Conservation (phyloP, 192 early-diverging fungal genomes). For the Lunasporangiospora selenospora region DNA sequence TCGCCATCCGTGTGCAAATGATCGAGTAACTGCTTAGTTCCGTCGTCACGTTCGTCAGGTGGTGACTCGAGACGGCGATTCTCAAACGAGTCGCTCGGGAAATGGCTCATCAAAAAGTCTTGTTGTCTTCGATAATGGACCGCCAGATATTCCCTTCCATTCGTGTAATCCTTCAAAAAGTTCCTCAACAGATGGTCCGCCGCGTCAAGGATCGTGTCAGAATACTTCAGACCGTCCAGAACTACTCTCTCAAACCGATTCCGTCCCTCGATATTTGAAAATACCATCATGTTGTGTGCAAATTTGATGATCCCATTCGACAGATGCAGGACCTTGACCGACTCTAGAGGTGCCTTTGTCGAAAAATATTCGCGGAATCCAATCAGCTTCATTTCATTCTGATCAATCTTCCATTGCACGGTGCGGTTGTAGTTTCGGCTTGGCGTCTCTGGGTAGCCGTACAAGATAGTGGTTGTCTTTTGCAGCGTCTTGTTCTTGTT, state of each 20-base stretch:
- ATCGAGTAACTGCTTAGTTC: too few relatives aligned
- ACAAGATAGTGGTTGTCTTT: too few relatives aligned
- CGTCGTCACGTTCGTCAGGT: too few relatives aligned
- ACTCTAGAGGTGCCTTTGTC: not conserved
- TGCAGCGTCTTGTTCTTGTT: too few relatives aligned
- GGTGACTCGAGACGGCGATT: too few relatives aligned
- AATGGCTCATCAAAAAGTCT: too few relatives aligned
- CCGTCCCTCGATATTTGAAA: not conserved
- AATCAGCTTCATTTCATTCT: not conserved
- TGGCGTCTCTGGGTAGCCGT: not conserved
- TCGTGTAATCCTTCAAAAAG: slow-evolving; percentile 5
- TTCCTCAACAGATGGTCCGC: slow-evolving; percentile 6
- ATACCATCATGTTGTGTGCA: not conserved
- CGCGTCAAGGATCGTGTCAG: not conserved
- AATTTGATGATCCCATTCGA: slow-evolving; percentile 1
- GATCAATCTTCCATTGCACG: not conserved
- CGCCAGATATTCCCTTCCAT: not conserved
- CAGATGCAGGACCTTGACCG: not conserved
- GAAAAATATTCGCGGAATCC: not conserved
- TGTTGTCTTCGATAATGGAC: not conserved
- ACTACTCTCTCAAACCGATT: slow-evolving; percentile 3
- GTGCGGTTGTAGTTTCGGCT: not conserved
- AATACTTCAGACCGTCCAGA: slow-evolving; percentile 1
- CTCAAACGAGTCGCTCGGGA: too few relatives aligned
- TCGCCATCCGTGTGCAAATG: too few relatives aligned